A percentile compares a stretch with the other conserved stretches of the same genome.
Evolutionary conservation across 2,329 filamentous ascomycete species (phyloP).

Genomic region (Fusarium sp.): DNA sequence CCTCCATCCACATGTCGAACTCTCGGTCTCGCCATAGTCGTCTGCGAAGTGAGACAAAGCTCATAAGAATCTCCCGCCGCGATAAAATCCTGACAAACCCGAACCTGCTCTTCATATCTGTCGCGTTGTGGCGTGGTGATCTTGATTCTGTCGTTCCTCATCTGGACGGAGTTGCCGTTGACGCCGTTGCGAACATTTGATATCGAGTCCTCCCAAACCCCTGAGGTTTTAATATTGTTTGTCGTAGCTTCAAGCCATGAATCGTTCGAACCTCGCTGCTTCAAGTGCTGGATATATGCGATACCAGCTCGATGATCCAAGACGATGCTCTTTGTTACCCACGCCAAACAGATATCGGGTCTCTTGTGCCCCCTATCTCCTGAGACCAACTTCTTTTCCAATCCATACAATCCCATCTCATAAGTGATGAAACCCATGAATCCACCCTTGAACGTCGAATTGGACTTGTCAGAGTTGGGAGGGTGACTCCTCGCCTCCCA

Average conservation of each 20-base stretch:
- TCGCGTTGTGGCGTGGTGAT: slow-evolving; percentile 54
- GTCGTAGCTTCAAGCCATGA: slow-evolving; percentile 47
- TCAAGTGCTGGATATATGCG: slow-evolving; percentile 66
- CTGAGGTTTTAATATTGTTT: slow-evolving; percentile 46
- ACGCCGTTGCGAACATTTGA: slow-evolving; percentile 7
- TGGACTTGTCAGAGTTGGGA: slow-evolving; percentile 26
- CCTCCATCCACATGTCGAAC: slow-evolving; percentile 5
- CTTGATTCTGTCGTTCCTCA: slow-evolving; percentile 6
- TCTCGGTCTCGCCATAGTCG: slow-evolving; percentile 61
- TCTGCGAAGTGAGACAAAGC: slow-evolving; percentile 81
- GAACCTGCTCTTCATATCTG: slow-evolving; percentile 72
- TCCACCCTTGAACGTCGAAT: slow-evolving; percentile 75
- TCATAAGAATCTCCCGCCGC: slow-evolving; percentile 84
- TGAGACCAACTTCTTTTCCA: slow-evolving; percentile 45
- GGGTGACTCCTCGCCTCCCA: slow-evolving; percentile 45
- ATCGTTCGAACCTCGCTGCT: slow-evolving; percentile 39
- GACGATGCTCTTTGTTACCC: slow-evolving; percentile 79
- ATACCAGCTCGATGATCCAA: slow-evolving; percentile 72
- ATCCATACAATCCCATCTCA: slow-evolving; percentile 71
- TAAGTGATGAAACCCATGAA: slow-evolving; percentile 87
- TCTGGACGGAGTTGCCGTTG: slow-evolving; percentile 11
- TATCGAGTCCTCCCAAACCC: slow-evolving; percentile 44
- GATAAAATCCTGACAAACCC: slow-evolving; percentile 73
- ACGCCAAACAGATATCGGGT: slow-evolving; percentile 77
- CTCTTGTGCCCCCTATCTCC: slow-evolving; percentile 50